Base-by-base conservation (phyloP, 2,329 filamentous ascomycete genomes). In the Fonsecaea erecta region DNA sequence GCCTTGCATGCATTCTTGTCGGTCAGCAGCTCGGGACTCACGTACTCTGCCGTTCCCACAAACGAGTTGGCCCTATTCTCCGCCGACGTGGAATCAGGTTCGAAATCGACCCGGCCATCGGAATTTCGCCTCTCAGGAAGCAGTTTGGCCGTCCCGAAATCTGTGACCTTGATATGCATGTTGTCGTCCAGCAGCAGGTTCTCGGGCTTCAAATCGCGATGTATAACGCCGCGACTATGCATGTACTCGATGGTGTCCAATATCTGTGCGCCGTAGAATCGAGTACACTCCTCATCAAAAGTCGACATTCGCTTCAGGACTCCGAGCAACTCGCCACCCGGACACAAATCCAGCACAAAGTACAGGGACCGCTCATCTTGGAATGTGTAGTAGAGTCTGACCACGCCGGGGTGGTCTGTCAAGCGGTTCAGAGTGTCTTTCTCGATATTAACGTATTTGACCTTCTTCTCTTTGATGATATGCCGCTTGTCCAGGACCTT, bases 381-480 rank as follows among this genome's bases (percentile, higher is more conserved):
- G 75, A 99, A 99, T 1, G 95, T 99, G 79, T 99, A 99, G 79
- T 98, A 99, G 51, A 99, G 84, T 68, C 95, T 90, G 63, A 99
- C 93, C 65, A 99, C 94, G 21, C 95, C 95, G 6, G 95, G 95
- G 74, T 99, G 95, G 69, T 99, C 94, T 2, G 94, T 98, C 64
- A 99, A 83, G 68, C 95, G 89, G 75, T 99, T 99, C 62, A 99
- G 83, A 0, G 95, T 98, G 79, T 99, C 94, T 81, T 97, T 97
- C 79, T 99, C 95, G 73, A 99, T 99, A 79, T 98, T 99, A 78
- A 99, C 95, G 75, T 99, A 99, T 83, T 99, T 99, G 74, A 99
- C 96, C 84, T 99, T 99, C 79, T 97, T 98, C 80, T 99, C 95
- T 79, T 98, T 99, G 83, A 99, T 99, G 75, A 99, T 99, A 77